Evolutionary conservation across 106 monocot genomes (phyloP).

Genomic region (Dioscorea zingiberensis): DNA sequence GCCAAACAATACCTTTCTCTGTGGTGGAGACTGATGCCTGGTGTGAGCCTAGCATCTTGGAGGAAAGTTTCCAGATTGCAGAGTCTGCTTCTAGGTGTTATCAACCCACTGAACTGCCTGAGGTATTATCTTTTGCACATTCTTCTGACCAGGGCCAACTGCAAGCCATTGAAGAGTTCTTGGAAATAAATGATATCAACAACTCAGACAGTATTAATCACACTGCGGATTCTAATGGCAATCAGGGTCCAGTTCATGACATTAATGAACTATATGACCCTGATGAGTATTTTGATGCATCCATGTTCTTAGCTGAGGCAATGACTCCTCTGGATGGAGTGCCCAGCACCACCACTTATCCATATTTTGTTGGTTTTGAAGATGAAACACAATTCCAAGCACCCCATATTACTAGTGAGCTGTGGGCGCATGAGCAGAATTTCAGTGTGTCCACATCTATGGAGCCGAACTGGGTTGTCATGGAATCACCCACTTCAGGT

Average conservation of each 20-base stretch:
- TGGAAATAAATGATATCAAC: slow-evolving; percentile 63
- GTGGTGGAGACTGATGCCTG: background rate
- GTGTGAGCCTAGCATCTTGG: slow-evolving; percentile 4
- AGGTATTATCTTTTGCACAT: slow-evolving; percentile 3
- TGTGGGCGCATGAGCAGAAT: slow-evolving; percentile 34
- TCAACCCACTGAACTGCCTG: slow-evolving; percentile 18
- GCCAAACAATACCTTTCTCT: slow-evolving; percentile 7
- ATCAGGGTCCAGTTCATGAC: slow-evolving; percentile 3
- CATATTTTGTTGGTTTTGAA: slow-evolving; percentile 14
- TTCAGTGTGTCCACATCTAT: slow-evolving; percentile 1
- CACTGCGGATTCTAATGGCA: slow-evolving; percentile 14
- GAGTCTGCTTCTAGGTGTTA: slow-evolving; percentile 1
- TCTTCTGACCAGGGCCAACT: slow-evolving; percentile 8
- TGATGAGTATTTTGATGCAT: slow-evolving; percentile 46
- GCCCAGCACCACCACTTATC: background rate
- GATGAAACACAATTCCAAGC: slow-evolving; percentile 19
- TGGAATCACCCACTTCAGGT: slow-evolving; percentile 37
- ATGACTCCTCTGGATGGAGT: slow-evolving; percentile 17
- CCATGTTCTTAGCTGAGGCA: slow-evolving; percentile 25
- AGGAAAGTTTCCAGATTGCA: slow-evolving; percentile 11
- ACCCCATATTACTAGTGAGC: slow-evolving; percentile 22
- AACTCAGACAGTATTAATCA: slow-evolving; percentile 14
- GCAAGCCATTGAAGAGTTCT: slow-evolving; percentile 41
- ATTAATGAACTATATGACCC: slow-evolving; percentile 26
- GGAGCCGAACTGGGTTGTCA: slow-evolving; percentile 7